These are phyloP conservation scores for Diaporthe sp. DNA, from an alignment of 2,329 filamentous ascomycete genomes.

Conservation along the genomic window DNA sequence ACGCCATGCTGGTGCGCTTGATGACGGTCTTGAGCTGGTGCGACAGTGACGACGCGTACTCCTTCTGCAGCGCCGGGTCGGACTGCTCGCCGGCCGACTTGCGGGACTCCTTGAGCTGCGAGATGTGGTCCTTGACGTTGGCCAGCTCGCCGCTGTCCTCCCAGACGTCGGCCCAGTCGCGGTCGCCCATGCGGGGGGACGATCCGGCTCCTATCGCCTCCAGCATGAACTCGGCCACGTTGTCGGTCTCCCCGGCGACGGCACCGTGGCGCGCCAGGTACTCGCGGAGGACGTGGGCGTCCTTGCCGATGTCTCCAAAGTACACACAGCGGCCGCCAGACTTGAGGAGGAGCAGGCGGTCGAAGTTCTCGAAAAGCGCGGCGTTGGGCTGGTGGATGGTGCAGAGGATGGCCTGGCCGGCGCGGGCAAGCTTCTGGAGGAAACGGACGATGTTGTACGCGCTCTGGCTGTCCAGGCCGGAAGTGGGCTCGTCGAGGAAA, in stretches of 20 bases:
- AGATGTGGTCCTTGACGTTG: slow-evolving; percentile 73
- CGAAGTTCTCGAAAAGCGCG: slow-evolving; percentile 88
- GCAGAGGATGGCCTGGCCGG: slow-evolving; percentile 88
- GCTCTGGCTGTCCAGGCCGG: slow-evolving; percentile 77
- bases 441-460: slow-evolving; percentile 84
- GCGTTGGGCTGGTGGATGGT: slow-evolving; percentile 93
- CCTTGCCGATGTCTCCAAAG: slow-evolving; percentile 84
- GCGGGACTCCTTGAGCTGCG: slow-evolving; percentile 72
- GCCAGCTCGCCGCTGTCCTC: slow-evolving; percentile 76
- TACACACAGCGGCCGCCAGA: slow-evolving; percentile 85
- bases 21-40: slow-evolving; percentile 84
- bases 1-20: slow-evolving; percentile 78
- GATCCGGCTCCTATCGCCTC: slow-evolving; percentile 84
- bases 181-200: slow-evolving; percentile 75
- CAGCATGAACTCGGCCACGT: slow-evolving; percentile 83
- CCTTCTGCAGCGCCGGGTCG: slow-evolving; percentile 70
- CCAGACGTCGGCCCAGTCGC: slow-evolving; percentile 87
- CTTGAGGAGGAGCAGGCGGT: slow-evolving; percentile 82
- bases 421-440: slow-evolving; percentile 79
- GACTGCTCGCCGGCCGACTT: slow-evolving; percentile 50
- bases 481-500: slow-evolving; percentile 84
- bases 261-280: slow-evolving; percentile 72
- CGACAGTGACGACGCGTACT: slow-evolving; percentile 83
- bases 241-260: slow-evolving; percentile 64
- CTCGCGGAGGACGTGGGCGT: slow-evolving; percentile 76